phyloP scores from a whole-genome alignment of 371 early-diverging fungal species.

The Smittium mucronatum region DNA sequence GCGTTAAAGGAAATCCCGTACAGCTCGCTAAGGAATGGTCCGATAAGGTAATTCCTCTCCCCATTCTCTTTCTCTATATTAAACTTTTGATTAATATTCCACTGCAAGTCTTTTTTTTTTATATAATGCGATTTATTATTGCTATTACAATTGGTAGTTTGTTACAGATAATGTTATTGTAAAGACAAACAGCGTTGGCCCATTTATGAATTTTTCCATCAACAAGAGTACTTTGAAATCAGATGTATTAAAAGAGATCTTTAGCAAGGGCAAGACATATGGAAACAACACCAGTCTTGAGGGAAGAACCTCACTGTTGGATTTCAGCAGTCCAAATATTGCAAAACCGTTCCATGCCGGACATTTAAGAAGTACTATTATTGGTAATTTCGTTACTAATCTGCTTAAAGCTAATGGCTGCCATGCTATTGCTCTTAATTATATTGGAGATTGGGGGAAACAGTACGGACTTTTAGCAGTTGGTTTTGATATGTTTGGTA shows the following conservation, averaged over 20 bases:
- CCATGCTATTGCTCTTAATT: slow-evolving; percentile 84
- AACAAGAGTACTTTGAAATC: no score
- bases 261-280: slow-evolving; percentile 37
- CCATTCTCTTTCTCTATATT: slow-evolving; percentile 39
- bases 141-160: no score
- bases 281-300: slow-evolving; percentile 53
- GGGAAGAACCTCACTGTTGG: slow-evolving; percentile 67
- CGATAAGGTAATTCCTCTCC: slow-evolving; percentile 50
- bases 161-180: no score
- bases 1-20: slow-evolving; percentile 73
- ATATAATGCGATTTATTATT: no score
- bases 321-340: slow-evolving; percentile 97
- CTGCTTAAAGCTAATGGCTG: slow-evolving; percentile 80
- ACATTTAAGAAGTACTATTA: slow-evolving; percentile 95
- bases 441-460: slow-evolving; percentile 99
- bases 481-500: slow-evolving; percentile 79
- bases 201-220: no score
- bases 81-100: slow-evolving; percentile 41
- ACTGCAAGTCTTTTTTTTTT: slow-evolving; percentile 37
- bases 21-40: slow-evolving; percentile 60
- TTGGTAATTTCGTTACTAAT: slow-evolving; percentile 90
- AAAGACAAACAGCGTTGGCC: no score
- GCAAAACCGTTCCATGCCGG: slow-evolving; percentile 99
- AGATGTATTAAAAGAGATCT: no score
- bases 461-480: slow-evolving; percentile 97